Conservation (phyloP, 73 alveolate species). For the Blepharisma japonicum region DNA sequence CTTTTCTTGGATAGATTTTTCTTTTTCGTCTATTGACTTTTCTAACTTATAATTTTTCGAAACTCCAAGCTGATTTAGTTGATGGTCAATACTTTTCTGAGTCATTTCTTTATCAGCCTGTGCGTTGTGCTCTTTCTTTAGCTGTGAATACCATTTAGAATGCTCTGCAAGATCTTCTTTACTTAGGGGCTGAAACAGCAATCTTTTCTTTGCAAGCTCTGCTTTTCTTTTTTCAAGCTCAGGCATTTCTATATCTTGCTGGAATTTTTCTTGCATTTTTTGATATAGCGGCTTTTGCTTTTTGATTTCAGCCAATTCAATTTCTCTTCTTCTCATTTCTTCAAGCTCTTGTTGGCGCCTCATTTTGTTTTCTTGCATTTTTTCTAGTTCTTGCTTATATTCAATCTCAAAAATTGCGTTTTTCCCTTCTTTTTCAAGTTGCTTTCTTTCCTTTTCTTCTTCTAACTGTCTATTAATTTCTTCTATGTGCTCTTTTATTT, state of each 20-base stretch:
- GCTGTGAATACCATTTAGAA: not conserved
- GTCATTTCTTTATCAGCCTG: no score
- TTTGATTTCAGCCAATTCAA: not conserved
- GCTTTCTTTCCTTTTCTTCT: not conserved
- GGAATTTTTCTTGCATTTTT: slow-evolving; percentile 24
- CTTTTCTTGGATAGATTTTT: not conserved
- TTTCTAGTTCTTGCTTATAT: slow-evolving; percentile 11
- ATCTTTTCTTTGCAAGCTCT: slow-evolving; percentile 3
- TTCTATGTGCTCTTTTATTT: slow-evolving; percentile 1
- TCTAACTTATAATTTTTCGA: no score
- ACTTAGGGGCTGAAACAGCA: slow-evolving; percentile 21
- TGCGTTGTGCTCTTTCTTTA: not conserved
- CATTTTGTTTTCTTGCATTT: not conserved
- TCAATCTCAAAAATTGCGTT: not conserved
- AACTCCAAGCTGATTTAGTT: no score
- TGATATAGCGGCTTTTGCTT: slow-evolving; percentile 17
- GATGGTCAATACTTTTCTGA: no score
- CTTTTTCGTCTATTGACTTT: not conserved
- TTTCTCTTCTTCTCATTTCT: not conserved
- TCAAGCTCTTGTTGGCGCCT: not conserved
- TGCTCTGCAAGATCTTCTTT: not conserved
- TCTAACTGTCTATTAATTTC: not conserved
- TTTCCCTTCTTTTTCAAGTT: not conserved
- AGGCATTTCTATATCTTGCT: slow-evolving; percentile 2
- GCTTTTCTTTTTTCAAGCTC: slow-evolving; percentile 5